These are phyloP conservation scores for Beauveria brongniartii DNA, from an alignment of 2,329 filamentous ascomycete genomes.

Conservation along the genomic window DNA sequence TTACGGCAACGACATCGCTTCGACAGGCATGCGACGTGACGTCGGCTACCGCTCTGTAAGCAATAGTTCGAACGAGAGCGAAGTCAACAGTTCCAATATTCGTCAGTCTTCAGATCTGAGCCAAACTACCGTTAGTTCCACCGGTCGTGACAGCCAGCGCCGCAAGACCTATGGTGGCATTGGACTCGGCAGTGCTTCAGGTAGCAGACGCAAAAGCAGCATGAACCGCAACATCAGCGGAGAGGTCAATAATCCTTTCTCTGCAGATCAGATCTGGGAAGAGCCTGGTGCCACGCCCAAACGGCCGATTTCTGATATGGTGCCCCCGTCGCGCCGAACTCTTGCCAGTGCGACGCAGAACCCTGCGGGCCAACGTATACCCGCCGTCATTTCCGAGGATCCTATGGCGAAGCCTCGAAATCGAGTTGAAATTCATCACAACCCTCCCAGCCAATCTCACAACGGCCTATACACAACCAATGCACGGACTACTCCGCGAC, in stretches of 20 bases:
- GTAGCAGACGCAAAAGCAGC: slow-evolving; percentile 52
- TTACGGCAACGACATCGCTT: slow-evolving; percentile 38
- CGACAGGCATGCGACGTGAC: slow-evolving; percentile 38
- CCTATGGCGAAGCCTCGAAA: slow-evolving; percentile 33
- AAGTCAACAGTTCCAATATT: slow-evolving; percentile 27
- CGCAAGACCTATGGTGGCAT: slow-evolving; percentile 35
- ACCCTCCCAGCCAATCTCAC: slow-evolving; percentile 73
- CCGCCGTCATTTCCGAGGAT: slow-evolving; percentile 19
- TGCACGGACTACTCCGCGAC: slow-evolving; percentile 23
- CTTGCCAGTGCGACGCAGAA: slow-evolving; percentile 26
- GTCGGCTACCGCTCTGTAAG: slow-evolving; percentile 38
- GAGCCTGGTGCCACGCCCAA: slow-evolving; percentile 53
- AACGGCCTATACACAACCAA: slow-evolving; percentile 76
- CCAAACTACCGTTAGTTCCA: slow-evolving; percentile 8
- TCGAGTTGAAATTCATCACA: slow-evolving; percentile 70
- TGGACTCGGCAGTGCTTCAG: slow-evolving; percentile 26
- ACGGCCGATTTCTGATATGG: slow-evolving; percentile 22
- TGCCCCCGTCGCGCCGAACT: slow-evolving; percentile 22
- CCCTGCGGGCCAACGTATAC: slow-evolving; percentile 13
- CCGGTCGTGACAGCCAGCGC: slow-evolving; percentile 17
- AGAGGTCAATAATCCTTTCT: slow-evolving; percentile 58
- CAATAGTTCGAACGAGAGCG: slow-evolving; percentile 43
- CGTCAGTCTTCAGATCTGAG: slow-evolving; percentile 8
- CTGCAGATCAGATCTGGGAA: slow-evolving; percentile 79
- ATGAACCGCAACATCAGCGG: slow-evolving; percentile 64